Evolutionary conservation across 23 red algal genomes (phyloP), one percentile per base, ranked within the genome.

Genomic region (Porphyridium purpureum): DNA sequence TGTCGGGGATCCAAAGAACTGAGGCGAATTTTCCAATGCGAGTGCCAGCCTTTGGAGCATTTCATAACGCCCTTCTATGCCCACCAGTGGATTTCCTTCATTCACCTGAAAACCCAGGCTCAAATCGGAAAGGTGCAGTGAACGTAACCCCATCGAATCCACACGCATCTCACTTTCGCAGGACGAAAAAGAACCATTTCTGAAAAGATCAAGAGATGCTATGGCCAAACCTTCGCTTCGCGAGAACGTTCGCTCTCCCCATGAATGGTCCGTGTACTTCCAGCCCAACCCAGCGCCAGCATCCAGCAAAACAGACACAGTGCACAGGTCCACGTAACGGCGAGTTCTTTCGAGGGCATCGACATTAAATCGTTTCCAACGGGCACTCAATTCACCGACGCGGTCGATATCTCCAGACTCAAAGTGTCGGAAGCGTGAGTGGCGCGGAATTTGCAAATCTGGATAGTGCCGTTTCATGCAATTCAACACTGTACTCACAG

Each of bases 271-370:
- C 11, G 38, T 44, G 38, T 44, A 44, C 11, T 44, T 11, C 38
- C 38, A 44, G 38, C 17, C 38, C 38, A 11, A 11, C 17, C 38
- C 38, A 17, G 38, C 38, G 11, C 38, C 38, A 44, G 38, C 38
- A 44, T 44, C 38, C 38, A 44, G 38, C 11, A 44, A 17, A 44
- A 44, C 38, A 17, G 38, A 44, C 11, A 44, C 17, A 44, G 38
- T 17, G 17, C 11, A 11, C 11, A 44, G 38, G 38, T 44, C 38
- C 38, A 44, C 38, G 11, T 11, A 17, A 17, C 38, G 38, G 11
- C 38, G 11, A 17, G 38, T 44, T 44, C 38, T 11, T 17, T 44
- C 38, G 38, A 44, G 38, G 38, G 38, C 11, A 17, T 44, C 38
- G 11, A 44, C 38, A 44, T 44, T 44, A 44, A 11, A 44, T 11